Base-by-base conservation (phyloP, 352 stramenopile species). In the Phytophthora tubulina region DNA sequence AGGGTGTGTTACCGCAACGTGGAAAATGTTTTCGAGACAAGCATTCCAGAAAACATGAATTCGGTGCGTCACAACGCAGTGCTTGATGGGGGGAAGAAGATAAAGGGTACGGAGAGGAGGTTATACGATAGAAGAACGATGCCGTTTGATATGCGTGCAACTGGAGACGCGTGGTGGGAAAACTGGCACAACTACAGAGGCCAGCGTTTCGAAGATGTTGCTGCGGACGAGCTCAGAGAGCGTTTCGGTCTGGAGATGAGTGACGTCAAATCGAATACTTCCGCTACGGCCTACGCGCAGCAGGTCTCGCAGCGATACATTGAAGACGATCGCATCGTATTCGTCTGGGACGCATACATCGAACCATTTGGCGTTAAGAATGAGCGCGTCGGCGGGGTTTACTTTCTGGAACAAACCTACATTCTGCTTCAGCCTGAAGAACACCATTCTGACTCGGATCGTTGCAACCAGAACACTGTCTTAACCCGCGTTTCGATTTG, bases 341-440 rank as follows among this genome's bases (percentile, higher is more conserved):
- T 89, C 39, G 81, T 88, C 11, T 92, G 82, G 82, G 75, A 73
- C 35, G 61, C 82, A 13, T 80, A 78, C 62, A 70, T 88, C 42
- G 72, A 90, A 33, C 82, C 82, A 5, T 67, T 86, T 50, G 78
- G 80, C 54, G 88, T 89, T 65, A 67, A 58, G 14, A 71, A 79
- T 30, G 66, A 85, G 51, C 76, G 66, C 0, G 57, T 89, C 11
- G 45, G 67, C 2, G 81, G 76, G 6, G 67, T 82, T 15, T 78
- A 74, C 50, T 88, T 89, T 53, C 54, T 76, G 6, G 80, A 92
- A 56, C 76, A 85, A 17, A 80, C 76, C 15, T 90, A 88, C 61
- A 79, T 92, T 48, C 63, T 92, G 51, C 62, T 90, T 31, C 69
- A 82, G 46, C 79, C 66, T 39, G 67, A 64, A 69, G 15, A 70